Evolutionary conservation across 1,284 basidiomycete species (phyloP), one percentile per base, ranked within the genome.

Genomic region (Papiliotrema fonsecae): DNA sequence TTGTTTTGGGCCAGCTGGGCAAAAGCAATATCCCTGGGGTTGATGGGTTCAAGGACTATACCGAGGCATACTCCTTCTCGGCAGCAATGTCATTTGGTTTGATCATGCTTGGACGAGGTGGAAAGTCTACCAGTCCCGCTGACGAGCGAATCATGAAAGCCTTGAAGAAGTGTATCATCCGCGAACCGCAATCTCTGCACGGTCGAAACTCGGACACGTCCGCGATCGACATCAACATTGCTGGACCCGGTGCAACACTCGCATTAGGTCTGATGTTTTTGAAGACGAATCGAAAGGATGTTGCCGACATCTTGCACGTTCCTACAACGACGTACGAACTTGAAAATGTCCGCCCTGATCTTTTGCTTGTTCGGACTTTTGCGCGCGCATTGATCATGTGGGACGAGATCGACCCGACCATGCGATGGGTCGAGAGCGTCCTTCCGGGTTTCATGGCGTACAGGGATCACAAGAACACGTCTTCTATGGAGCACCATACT

Each of bases 251-350:
- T 1, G 93, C 96, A 1, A 85, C 88, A 1, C 81, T 97, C 16
- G 91, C 91, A 0, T 75, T 98, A 6, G 93, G 88, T 0, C 74
- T 98, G 21, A 92, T 96, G 85, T 98, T 89, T 70, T 78, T 98
- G 42, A 83, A 84, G 53, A 93, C 89, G 0, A 83, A 83, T 38
- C 81, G 88, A 21, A 78, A 79, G 54, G 93, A 96, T 61, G 81
- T 97, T 7, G 88, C 90, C 1, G 85, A 87, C 55, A 81, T 91
- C 36, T 76, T 97, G 24, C 80, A 81, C 13, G 82, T 97, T 26
- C 94, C 96, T 0, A 82, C 86, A 57, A 87, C 87, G 0, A 75
- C 84, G 1, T 77, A 86, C 14, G 82, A 83, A 10, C 77, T 98
- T 43, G 88, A 96, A 61, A 80, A 82, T 34, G 81, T 97, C 26